These are phyloP conservation scores for Sungouiella thailandica DNA, from an alignment of 805 yeast species.

Conservation along the genomic window DNA sequence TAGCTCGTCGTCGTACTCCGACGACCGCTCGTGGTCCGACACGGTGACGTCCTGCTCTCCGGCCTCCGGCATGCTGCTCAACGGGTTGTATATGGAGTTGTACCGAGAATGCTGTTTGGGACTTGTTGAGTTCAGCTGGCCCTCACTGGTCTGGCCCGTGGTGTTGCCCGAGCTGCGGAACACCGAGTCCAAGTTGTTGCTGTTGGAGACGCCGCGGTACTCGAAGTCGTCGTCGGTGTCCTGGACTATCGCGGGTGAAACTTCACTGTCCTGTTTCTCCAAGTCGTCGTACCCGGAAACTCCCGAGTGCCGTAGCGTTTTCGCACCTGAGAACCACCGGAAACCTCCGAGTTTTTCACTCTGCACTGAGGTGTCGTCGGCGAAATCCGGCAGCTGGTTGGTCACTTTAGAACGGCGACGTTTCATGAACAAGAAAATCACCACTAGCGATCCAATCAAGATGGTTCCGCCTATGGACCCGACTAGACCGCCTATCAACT, in stretches of 20 bases:
- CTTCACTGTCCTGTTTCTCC: conserved; percentile 21
- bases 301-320: conserved; percentile 8
- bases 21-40: conserved; percentile 7
- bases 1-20: conserved; percentile 12
- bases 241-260: conserved; percentile 6
- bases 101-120: conserved; percentile 11
- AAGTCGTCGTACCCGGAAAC: conserved; percentile 20
- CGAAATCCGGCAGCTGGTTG: conserved; percentile 42
- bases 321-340: conserved; percentile 27
- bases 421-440: conserved; percentile 31
- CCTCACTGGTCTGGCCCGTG: conserved; percentile 9
- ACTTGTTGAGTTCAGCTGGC: conserved; percentile 8
- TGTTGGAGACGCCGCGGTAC: conserved; percentile 41
- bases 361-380: conserved; percentile 23
- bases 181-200: conserved; percentile 37
- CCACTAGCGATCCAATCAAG: conserved; percentile 33
- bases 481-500: conserved; percentile 41
- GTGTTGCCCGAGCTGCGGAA: conserved; percentile 17
- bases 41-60: conserved; percentile 2
- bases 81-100: conserved; percentile 6
- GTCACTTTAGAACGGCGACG: conserved; percentile 26
- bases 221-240: conserved; percentile 28
- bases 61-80: conserved; percentile 9
- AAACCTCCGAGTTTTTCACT: conserved; percentile 20
- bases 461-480: conserved; percentile 44